Percentiles rank a stretch among this genome's conserved stretches.
Evolutionary conservation across 305 asterid species (phyloP).

Genomic region (Solanum hybrid): DNA sequence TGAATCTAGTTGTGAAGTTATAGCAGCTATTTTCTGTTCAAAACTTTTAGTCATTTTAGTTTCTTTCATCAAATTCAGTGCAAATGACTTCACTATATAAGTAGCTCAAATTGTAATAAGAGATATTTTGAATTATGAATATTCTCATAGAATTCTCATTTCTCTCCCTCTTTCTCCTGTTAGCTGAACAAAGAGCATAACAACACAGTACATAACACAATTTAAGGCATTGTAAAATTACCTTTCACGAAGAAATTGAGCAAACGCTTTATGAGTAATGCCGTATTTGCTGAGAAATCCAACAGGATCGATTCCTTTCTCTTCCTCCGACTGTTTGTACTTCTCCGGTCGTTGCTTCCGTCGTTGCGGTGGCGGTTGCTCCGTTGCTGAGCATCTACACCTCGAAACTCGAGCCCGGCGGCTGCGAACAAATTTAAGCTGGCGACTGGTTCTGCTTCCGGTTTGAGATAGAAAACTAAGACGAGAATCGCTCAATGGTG

Average conservation of each 20-base stretch:
- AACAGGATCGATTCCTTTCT: constrained; percentile 60
- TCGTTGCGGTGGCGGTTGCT: constrained; percentile 21
- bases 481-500: constrained; percentile 7
- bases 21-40: not conserved
- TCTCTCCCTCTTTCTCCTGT: not conserved
- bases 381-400: constrained; percentile 53
- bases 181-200: not conserved
- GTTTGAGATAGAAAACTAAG: constrained; percentile 3
- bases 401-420: constrained; percentile 14
- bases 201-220: not conserved
- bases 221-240: constrained; percentile 5
- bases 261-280: constrained; percentile 55
- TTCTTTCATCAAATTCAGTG: not conserved
- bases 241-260: constrained; percentile 93
- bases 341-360: constrained; percentile 18
- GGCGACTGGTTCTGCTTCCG: not conserved
- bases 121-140: not conserved
- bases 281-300: constrained; percentile 72
- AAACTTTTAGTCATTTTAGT: not conserved
- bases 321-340: constrained; percentile 24
- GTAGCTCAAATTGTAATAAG: not conserved
- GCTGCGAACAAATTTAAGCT: not conserved
- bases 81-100: not conserved
- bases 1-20: not conserved
- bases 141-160: not conserved